Conservation (phyloP, 257 asterid species). For the Ilex aquifolium region DNA sequence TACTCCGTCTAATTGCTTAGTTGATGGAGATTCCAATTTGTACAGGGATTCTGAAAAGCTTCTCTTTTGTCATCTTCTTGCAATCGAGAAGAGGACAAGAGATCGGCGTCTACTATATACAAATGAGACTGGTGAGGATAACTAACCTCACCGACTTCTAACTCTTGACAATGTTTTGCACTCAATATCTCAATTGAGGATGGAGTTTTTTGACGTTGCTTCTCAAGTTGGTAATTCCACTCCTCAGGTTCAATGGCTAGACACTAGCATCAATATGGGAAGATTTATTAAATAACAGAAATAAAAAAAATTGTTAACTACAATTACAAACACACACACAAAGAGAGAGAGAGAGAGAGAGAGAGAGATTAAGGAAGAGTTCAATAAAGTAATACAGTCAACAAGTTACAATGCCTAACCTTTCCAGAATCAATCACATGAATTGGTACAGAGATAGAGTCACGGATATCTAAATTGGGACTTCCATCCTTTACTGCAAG, state of each 20-base stretch:
- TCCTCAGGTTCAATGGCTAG: slow-evolving; percentile 26
- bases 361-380: not conserved
- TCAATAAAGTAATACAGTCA: not conserved
- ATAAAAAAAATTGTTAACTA: too few species aligned
- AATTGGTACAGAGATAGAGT: slow-evolving; percentile 49
- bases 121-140: slow-evolving; percentile 7
- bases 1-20: not conserved
- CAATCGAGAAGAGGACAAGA: not conserved
- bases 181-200: slow-evolving; percentile 41
- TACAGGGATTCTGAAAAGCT: not conserved
- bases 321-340: too few species aligned
- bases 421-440: slow-evolving; percentile 54
- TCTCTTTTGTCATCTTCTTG: not conserved
- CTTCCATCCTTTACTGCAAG: slow-evolving; percentile 22
- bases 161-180: slow-evolving; percentile 23
- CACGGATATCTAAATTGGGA: slow-evolving; percentile 26
- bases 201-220: slow-evolving; percentile 34
- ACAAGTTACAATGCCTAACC: slow-evolving; percentile 19
- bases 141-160: slow-evolving; percentile 64
- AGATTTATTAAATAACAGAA: not conserved
- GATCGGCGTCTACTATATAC: not conserved
- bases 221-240: slow-evolving; percentile 41
- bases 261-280: slow-evolving; percentile 36
- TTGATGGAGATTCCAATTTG: not conserved
- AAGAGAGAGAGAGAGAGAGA: too few species aligned